Base-by-base conservation (phyloP, 2,329 filamentous ascomycete species). In the Cladosporium phlei region DNA sequence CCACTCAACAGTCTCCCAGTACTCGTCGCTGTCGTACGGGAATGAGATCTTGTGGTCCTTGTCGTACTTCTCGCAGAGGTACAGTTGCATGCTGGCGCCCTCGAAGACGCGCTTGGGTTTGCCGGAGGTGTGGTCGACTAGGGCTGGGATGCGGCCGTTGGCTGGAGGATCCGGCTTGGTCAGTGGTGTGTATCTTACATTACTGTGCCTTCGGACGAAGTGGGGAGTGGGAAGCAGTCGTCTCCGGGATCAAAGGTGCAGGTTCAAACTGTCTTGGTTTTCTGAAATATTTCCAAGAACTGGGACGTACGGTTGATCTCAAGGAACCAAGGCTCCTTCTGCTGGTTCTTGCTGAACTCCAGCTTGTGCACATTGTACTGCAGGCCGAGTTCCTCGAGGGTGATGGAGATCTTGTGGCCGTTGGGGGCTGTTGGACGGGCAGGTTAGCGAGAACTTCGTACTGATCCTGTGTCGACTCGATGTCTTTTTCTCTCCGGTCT, bases 301-400 rank as follows among this genome's bases (percentile, higher is more conserved):
- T 17, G 5, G 2, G 14, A 16, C 42, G 12, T 16, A 45, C 42
- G 88, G 69, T 95, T 95, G 69, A 95, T 91, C 40, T 82, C 80
- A 21, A 91, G 76, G 69, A 90, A 95, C 87, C 86, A 93, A 11
- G 79, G 79, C 65, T 90, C 77, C 57, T 90, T 93, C 58, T 91
- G 86, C 24, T 71, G 75, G 62, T 88, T 85, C 52, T 84, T 84
- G 53, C 63, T 69, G 49, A 91, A 76, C n/a, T 84, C 75, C 58
- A 91, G 80, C 27, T 76, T 72, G 39, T 82, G 76, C 24, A 83
- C 78, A 68, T 87, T 82, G 71, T 94, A 94, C 14, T 83, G 78
- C 29, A 93, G 70, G 22, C 32, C 83, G 4, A 94, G 75, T 69
- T 94, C 88, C 68, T 93, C 87, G 12, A 95, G 71, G 12, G 86